Base-by-base conservation (phyloP, 805 yeast genomes). In the Ogataea neopini region DNA sequence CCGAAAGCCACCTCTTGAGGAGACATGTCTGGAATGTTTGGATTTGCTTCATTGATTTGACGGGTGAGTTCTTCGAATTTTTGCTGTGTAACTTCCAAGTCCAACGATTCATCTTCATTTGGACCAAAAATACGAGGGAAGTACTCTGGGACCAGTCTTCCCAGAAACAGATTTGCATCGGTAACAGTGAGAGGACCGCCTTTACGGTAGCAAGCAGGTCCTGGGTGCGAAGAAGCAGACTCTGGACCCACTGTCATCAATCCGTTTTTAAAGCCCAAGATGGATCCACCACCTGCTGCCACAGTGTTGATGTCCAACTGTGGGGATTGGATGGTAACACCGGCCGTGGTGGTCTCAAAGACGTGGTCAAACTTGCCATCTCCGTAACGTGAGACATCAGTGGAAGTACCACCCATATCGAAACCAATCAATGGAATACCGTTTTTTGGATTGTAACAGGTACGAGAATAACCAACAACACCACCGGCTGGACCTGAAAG, bases 401-500 rank as follows among this genome's bases (percentile, higher is more conserved):
- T 88, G 1, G 92, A 84, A 1, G 96, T 88, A 41, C 96, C 96
- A 42, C 96, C 96, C 91, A 88, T 86, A 65, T 88, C 96, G 56
- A 88, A 86, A 0, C 94, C 95, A 47, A 88, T 77, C 40, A 86
- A 72, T 0, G 96, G 90, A 19, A 76, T 74, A 10, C 69, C 67
- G 46, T 77, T 76, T n/a, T 67, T 59, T 1, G 69, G 66, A 50
- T 80, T 74, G 62, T 75, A 88, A 51, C 96, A 87, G 0, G 98
- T 91, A 44, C 80, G 76, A 0, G 96, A 88, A 58, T 82, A 88
- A 0, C 98, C 98, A 28, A 92, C 97, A 49, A 92, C 96, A 42
- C 98, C 98, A 32, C 98, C 98, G 8, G 98, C 98, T 2, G 98
- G 98, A 2, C 98, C 98, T 1, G 97, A 88, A 29, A 92, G 68